Base-by-base conservation (phyloP, 2,329 filamentous ascomycete genomes). In the Botryotinia globosa region DNA sequence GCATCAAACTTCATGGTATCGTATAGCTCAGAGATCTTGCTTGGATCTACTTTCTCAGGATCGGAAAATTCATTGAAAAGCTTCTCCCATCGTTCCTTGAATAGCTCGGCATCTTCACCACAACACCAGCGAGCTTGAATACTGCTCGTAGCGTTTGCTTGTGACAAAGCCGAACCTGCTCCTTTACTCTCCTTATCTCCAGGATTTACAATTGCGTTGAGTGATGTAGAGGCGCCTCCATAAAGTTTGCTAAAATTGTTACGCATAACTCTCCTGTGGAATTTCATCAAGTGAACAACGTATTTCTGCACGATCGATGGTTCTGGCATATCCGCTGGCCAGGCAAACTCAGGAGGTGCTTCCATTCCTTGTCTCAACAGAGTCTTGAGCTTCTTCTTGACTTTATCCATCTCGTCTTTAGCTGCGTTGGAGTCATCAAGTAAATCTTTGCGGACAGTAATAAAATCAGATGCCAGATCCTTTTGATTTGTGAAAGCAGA, bases 1-100 rank as follows among this genome's bases (percentile, higher is more conserved):
- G 96, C 96, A 81, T 99, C 96, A 76, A 98, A 99, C 82, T 99
- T 99, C 96, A 99, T 98, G 32, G 95, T 98, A 82, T 99, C 96
- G 81, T 99, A 99, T 4, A 99, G 87, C 83, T 99, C 96, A 8
- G 94, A 98, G 75, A 99, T 95, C 84, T 99, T 99, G 85, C 94
- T 97, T 29, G 97, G 97, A 82, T 99, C 96, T 29, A 98, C 94
- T 84, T 99, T 99, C 79, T 99, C 96, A 1, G 93, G 92, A 81
- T 99, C 97, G 76, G 92, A 96, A 79, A 99, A 99, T 80, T 99
- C 96, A 65, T 91, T 89, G 83, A 99, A 99, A 2, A 99, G 87
- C 84, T 99, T 99, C 83, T 98, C 96, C 96, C 96, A 99, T 44
- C 96, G 89, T 82, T 99, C 96, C 77, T 92, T 93, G 85, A 99